Base-by-base conservation (phyloP, 352 stramenopile species). In the Pythium periplocum region DNA sequence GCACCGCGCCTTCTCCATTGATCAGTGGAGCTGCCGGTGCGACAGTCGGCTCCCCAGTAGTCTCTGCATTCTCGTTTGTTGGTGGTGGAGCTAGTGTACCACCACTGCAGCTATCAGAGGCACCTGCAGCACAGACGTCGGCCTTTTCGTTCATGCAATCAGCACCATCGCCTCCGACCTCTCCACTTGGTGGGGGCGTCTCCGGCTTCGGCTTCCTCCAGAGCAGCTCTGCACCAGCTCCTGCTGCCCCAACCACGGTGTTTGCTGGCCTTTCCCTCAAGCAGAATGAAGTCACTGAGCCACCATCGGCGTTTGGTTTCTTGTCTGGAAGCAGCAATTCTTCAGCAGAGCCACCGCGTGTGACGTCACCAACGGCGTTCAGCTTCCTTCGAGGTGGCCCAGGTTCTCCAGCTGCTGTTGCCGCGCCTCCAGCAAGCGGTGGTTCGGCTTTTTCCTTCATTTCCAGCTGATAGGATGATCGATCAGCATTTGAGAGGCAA, bases 51-150 rank as follows among this genome's bases (percentile, higher is more conserved):
- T 71, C 68, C 2, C 68, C 68, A 6, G 40, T 56, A 4, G 57
- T 66, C 1, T 86, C 77, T 2, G 77, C 72, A 3, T 87, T 86
- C 50, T 67, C 63, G 39, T 86, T 87, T 55, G 74, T 87, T 26
- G 17, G 17, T 26, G 17, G 17, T 26, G 17, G 17, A 26, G 17
- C 17, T 26, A 26, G 17, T 26, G 17, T 26, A 26, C 17, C 17
- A 26, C 17, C 17, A 26, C 17, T 26, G 17, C 17, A 26, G 17
- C 17, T 26, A 26, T 26, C 17, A 71, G 51, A 38, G 1, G 41
- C 45, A 36, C 3, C 36, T n/a, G 47, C 78, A 69, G 2, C 71
- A 72, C 69, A 72, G 6, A 69, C 72, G 4, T 82, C 73, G 0
- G 75, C 73, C 0, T 85, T 85, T 36, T 26, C 17, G 17, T 26